Base-by-base conservation (phyloP, 2,329 filamentous ascomycete species). In the Xylariaceae sp. region DNA sequence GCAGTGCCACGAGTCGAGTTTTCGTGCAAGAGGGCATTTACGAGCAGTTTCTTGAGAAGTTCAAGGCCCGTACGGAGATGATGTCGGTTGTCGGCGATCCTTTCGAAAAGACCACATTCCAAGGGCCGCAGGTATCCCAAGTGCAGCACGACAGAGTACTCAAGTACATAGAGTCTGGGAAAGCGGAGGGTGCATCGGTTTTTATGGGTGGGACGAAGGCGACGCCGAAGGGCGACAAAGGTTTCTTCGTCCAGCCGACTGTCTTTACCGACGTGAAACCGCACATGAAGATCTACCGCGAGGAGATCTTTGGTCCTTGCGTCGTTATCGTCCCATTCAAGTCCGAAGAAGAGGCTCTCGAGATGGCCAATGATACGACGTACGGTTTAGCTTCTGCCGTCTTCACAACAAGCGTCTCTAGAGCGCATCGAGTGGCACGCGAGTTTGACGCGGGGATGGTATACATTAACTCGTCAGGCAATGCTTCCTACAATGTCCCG, bases 381-480 rank as follows among this genome's bases (percentile, higher is more conserved):
- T 85, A 82, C 64, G 81, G 81, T 59, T 73, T 85, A 42, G 80
- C 78, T 49, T 75, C 80, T 38, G 80, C 78, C 44, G 69, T 85
- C 26, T 79, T 83, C 69, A 84, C 81, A 46, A 74, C 61, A 54
- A 76, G 81, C 64, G 68, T 84, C 62, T 9, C 29, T 8, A 31
- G 35, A 18, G 38, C 30, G 3, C 17, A 38, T 19, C 42, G 42
- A 8, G 22, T 44, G 19, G 28, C 24, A 4, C n/a, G 24, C 17
- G 18, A 11, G 6, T 33, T 37, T 9, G 32, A 37, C 8, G 15
- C 41, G 6, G 41, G 41, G 6, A 35, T 12, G 19, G 36, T 39
- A 8, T 34, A 28, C 29, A 26, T 43, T 16, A 43, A 43, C 29
- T 28, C 13, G 13, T 28, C 13, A n/a, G 18, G 15, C 19, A 37